These are phyloP conservation scores for Lablab purpureus DNA, from an alignment of 306 rosid genomes.

Conservation along the genomic window DNA sequence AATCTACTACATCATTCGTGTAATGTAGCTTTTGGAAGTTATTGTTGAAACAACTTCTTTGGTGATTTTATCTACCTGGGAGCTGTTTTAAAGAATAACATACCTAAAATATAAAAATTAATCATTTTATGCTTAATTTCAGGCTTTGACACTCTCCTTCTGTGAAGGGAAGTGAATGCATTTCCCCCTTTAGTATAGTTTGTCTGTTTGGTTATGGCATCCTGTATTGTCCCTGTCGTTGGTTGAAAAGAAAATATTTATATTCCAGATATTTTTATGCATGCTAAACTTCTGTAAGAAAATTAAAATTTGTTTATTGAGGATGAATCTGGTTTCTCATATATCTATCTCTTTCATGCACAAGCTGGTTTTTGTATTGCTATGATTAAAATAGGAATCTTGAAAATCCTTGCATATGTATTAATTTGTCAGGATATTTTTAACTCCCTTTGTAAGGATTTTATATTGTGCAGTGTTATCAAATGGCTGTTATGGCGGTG, in stretches of 20 bases:
- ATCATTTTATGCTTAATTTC: not conserved
- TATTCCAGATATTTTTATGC: conserved; percentile 17
- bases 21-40: conserved; percentile 28
- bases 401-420: not conserved
- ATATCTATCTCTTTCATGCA: not conserved
- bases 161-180: not conserved
- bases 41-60: conserved; percentile 9
- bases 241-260: not conserved
- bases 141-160: conserved; percentile 11
- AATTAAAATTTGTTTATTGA: not conserved
- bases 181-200: conserved; percentile 5
- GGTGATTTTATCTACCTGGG: not conserved
- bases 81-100: too few species aligned
- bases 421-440: not conserved
- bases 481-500: too few species aligned
- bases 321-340: not conserved
- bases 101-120: not conserved
- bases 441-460: not conserved
- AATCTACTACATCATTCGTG: not conserved
- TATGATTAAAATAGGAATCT: conserved; percentile 18
- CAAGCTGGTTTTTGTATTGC: conserved; percentile 1
- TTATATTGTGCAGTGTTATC: not conserved
- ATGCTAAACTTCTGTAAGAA: not conserved
- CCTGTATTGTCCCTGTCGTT: not conserved
- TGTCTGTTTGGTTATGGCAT: conserved; percentile 1